Conservation (phyloP, 2,329 filamentous ascomycete genomes). For the Exophiala bonariae region DNA sequence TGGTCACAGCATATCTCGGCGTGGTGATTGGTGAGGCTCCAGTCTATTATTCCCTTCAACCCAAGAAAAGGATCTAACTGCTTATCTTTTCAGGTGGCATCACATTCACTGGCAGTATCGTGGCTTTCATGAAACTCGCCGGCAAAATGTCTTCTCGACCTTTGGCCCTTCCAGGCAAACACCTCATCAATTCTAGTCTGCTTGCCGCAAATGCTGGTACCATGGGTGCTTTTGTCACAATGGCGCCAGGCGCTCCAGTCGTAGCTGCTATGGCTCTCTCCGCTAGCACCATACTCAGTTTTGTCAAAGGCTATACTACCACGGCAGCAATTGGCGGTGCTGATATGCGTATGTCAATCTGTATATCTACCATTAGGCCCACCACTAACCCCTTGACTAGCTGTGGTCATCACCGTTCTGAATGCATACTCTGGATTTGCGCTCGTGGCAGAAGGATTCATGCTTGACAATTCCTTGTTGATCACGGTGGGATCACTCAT, state of each 20-base stretch:
- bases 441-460: conserved; percentile 85
- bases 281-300: conserved; percentile 75
- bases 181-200: conserved; percentile 72
- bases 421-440: conserved; percentile 92
- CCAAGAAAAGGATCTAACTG: conserved; percentile 2
- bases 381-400: conserved; percentile 33
- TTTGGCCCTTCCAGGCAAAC: conserved; percentile 69
- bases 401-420: conserved; percentile 83
- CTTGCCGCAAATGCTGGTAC: conserved; percentile 76
- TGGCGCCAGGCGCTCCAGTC: conserved; percentile 75
- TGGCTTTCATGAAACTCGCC: conserved; percentile 84
- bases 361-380: no score
- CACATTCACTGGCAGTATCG: conserved; percentile 87
- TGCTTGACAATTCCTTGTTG: conserved; percentile 83
- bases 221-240: conserved; percentile 79
- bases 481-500: conserved; percentile 86
- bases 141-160: conserved; percentile 80
- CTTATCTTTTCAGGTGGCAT: conserved; percentile 59
- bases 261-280: conserved; percentile 77
- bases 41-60: not conserved
- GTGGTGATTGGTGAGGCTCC: conserved; percentile 67
- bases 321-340: conserved; percentile 89
- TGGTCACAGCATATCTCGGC: conserved; percentile 83
- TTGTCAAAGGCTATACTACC: conserved; percentile 83
- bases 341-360: conserved; percentile 67